Conservation (phyloP, 2,329 filamentous ascomycete species). For the Cercospora berteroae region DNA sequence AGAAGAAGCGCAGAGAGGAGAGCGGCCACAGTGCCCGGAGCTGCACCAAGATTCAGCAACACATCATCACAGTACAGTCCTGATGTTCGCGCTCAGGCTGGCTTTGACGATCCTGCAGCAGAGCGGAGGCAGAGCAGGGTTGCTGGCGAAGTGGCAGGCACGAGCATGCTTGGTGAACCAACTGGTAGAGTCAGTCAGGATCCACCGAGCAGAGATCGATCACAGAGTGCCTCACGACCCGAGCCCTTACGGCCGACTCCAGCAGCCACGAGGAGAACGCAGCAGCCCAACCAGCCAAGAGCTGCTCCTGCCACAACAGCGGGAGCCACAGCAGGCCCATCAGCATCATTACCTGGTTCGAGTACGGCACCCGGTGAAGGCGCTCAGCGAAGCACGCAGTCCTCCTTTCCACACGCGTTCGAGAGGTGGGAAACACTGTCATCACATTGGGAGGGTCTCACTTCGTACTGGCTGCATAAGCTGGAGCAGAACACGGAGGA, state of each 20-base stretch:
- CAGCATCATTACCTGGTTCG: conserved; percentile 21
- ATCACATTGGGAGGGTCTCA: conserved; percentile 96
- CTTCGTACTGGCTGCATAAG: conserved; percentile 93
- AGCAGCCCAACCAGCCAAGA: conserved; percentile 25
- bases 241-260: conserved; percentile 26
- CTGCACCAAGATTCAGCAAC: conserved; percentile 28
- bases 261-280: conserved; percentile 27
- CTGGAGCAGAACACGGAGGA: conserved; percentile 88
- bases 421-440: conserved; percentile 96
- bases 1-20: conserved; percentile 59
- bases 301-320: conserved; percentile 23
- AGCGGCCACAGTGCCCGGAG: conserved; percentile 42
- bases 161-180: conserved; percentile 36
- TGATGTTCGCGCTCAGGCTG: conserved; percentile 27
- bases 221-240: conserved; percentile 24
- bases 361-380: conserved; percentile 22
- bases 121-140: conserved; percentile 26
- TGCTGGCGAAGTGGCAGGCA: conserved; percentile 33
- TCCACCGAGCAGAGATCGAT: conserved; percentile 21
- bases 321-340: conserved; percentile 18
- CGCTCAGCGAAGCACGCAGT: conserved; percentile 42
- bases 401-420: conserved; percentile 91
- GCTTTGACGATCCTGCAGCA: conserved; percentile 27
- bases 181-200: conserved; percentile 32
- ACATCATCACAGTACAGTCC: conserved; percentile 34